phyloP scores from a whole-genome alignment of 2,329 filamentous ascomycete genomes.

The Ambrosiella xylebori region DNA sequence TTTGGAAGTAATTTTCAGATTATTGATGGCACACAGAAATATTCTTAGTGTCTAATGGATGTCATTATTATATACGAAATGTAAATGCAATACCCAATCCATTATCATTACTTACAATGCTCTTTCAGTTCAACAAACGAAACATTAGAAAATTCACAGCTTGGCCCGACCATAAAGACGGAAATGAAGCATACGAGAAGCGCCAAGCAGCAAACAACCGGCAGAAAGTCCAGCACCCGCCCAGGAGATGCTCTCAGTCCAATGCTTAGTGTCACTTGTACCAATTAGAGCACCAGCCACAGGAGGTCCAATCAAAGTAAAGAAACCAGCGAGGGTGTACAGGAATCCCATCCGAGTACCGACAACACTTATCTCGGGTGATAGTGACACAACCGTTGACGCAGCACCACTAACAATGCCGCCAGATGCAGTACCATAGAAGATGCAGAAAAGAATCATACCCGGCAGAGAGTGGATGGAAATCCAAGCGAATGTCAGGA shows the following conservation, averaged over 20 bases:
- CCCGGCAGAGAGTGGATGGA: constrained; percentile 21
- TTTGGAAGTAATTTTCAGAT: too few species aligned
- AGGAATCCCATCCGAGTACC: constrained; percentile 27
- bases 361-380: constrained; percentile 22
- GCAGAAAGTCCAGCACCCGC: constrained; percentile 18
- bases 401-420: constrained; percentile 27
- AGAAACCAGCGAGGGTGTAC: constrained; percentile 28
- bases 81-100: too few species aligned
- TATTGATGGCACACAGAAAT: too few species aligned
- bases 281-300: constrained; percentile 25
- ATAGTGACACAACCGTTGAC: constrained; percentile 25
- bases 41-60: too few species aligned
- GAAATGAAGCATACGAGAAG: constrained; percentile 7
- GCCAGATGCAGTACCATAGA: constrained; percentile 31
- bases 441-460: constrained; percentile 25
- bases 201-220: constrained; percentile 15
- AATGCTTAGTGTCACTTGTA: constrained; percentile 17
- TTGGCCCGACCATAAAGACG: background rate
- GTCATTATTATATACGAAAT: too few species aligned
- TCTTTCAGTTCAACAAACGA: background rate
- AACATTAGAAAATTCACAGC: background rate
- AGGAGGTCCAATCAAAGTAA: constrained; percentile 26
- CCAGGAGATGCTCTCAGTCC: constrained; percentile 21
- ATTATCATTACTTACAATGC: too few species aligned
- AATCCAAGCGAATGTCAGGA: constrained; percentile 31